Base-by-base conservation (phyloP, 495 filamentous ascomycete species). In the Mytilinidion resinicola region DNA sequence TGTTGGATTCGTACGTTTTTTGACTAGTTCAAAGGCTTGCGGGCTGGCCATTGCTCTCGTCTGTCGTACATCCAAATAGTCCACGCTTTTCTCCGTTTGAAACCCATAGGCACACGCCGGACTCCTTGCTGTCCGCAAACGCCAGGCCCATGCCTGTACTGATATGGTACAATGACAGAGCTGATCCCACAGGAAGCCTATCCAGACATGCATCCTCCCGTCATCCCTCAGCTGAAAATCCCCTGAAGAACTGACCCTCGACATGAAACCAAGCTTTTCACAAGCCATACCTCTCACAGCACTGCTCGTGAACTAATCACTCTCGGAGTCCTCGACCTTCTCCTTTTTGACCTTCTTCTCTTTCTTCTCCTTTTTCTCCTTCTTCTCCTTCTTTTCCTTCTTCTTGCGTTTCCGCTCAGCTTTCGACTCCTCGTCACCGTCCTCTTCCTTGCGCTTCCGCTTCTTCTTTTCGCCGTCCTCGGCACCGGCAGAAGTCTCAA, bases 401-500 rank as follows among this genome's bases (percentile, higher is more conserved):
- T 71, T 73, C 71, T 69, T 69, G 19, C 46, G 25, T 63, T 71
- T 72, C 30, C 68, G 58, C 64, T 74, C 70, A 2, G 70, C 69
- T 58, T 67, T 67, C 54, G 70, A 69, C 43, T 70, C 71, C 9
- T 53, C 54, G 10, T 51, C 63, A 55, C 67, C 66, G 19, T 65
- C 69, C 36, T 68, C 71, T 37, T 70, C 66, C 56, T 70, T 68
- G 35, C 61, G 57, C 70, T 73, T 74, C 53, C 70, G 66, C 62
- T 69, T 70, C 55, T 65, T 67, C 39, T 15, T 41, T 6, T 59
- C 57, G 17, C 39, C 46, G 12, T 61, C 59, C 12, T 66, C 54
- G 15, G 57, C 12, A 3, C 9, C 55, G 11, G 48, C 54, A n/a
- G 21, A 19, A 6, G 17, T 21, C 17, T 47, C 57, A 17, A 33